Conservation (phyloP, 306 rosid species). For the Vigna radiata region DNA sequence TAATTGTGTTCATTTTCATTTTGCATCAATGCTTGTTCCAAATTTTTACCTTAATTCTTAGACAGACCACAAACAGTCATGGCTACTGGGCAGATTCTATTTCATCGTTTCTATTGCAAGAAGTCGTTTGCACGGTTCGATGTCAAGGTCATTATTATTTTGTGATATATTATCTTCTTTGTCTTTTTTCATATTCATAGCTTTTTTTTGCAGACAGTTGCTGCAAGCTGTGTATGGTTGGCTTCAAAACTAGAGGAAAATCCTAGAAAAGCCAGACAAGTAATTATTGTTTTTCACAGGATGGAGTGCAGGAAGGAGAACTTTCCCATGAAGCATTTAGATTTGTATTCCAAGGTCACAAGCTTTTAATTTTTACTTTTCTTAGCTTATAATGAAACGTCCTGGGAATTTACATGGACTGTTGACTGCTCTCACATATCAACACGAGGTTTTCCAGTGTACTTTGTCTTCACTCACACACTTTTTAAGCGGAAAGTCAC, state of each 20-base stretch:
- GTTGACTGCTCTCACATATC: no score
- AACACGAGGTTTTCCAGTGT: no score
- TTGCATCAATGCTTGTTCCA: constrained; percentile 25
- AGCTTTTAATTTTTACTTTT: constrained; percentile 35
- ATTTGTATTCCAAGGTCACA: constrained; percentile 79
- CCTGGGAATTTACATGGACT: no score
- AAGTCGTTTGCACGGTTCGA: constrained; percentile 92
- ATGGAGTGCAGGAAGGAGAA: constrained; percentile 96
- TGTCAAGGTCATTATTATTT: constrained; percentile 67
- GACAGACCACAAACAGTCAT: constrained; percentile 93
- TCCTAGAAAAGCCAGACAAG: constrained; percentile 93
- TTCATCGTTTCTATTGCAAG: constrained; percentile 95
- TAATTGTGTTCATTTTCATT: background rate
- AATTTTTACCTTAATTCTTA: constrained; percentile 42
- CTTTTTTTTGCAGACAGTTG: constrained; percentile 87
- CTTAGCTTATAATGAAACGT: no score
- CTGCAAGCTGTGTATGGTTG: constrained; percentile 96
- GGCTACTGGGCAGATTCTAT: constrained; percentile 97
- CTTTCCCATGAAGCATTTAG: constrained; percentile 78
- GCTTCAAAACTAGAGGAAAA: constrained; percentile 95
- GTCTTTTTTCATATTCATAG: no score
- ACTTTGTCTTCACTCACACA: no score
- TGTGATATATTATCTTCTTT: background rate
- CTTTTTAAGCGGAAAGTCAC: no score
- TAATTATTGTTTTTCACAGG: constrained; percentile 85